A percentile compares a stretch with the other conserved stretches of the same genome.
phyloP scores from a whole-genome alignment of 345 rosid species.

The Salix exigua region DNA sequence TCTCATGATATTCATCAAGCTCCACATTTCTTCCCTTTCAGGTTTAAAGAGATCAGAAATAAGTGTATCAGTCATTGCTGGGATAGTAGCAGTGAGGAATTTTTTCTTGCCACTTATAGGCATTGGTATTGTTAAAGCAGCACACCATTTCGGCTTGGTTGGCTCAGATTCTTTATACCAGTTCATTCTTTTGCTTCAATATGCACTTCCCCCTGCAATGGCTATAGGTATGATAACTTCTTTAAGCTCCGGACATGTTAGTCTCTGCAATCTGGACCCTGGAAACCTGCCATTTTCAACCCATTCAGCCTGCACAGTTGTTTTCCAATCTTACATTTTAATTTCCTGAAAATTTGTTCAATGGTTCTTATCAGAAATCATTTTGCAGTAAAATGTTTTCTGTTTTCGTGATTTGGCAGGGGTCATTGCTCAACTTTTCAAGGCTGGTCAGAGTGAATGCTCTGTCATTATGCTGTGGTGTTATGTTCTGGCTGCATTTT shows the following conservation, averaged over 20 bases:
- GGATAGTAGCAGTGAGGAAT: constrained; percentile 36
- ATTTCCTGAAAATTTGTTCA: not conserved
- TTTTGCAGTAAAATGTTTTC: not conserved
- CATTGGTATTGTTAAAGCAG: not conserved
- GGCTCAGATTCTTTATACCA: constrained; percentile 37
- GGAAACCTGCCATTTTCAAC: not conserved
- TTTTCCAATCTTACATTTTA: not conserved
- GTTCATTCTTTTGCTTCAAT: constrained; percentile 52
- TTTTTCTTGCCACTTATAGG: constrained; percentile 34
- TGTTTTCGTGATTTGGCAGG: constrained; percentile 16
- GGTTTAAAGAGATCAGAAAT: constrained; percentile 45
- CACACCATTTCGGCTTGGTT: not conserved
- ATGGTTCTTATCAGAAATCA: not conserved
- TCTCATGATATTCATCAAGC: not conserved
- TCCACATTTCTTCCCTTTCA: constrained; percentile 3
- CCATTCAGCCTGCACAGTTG: not conserved
- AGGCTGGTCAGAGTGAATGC: constrained; percentile 33
- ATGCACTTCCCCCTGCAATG: constrained; percentile 52
- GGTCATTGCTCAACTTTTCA: constrained; percentile 29
- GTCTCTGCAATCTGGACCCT: no score
- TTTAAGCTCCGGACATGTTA: no score
- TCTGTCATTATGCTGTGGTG: constrained; percentile 40
- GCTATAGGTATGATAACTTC: constrained; percentile 30
- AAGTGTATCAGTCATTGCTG: constrained; percentile 19
- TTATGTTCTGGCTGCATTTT: constrained; percentile 22